Evolutionary conservation across 2,329 filamentous ascomycete species (phyloP).

Genomic region (Stachybotrys chlorohalonatus): DNA sequence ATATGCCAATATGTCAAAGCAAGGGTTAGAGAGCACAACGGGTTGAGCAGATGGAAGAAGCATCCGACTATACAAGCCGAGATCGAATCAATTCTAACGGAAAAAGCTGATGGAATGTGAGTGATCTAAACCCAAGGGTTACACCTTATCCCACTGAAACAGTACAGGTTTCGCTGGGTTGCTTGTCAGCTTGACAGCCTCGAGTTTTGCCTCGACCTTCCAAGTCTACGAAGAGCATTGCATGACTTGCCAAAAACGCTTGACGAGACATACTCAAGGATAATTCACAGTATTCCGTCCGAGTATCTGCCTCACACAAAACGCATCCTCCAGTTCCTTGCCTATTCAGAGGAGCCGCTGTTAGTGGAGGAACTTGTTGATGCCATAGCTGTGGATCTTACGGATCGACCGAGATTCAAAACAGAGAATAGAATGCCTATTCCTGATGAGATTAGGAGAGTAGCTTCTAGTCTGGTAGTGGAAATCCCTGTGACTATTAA

Average conservation of each 20-base stretch:
- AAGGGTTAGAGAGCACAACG: background rate
- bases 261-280: background rate
- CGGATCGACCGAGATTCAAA: background rate
- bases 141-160: background rate
- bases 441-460: background rate
- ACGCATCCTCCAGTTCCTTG: background rate
- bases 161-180: conserved; percentile 3
- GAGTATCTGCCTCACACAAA: background rate
- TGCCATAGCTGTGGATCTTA: background rate
- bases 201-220: background rate
- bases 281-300: background rate
- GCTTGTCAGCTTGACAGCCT: conserved; percentile 2
- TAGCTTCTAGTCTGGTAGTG: background rate
- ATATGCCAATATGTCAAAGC: background rate
- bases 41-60: background rate
- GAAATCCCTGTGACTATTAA: background rate
- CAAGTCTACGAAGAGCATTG: background rate
- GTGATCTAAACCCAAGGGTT: background rate
- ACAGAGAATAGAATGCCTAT: background rate
- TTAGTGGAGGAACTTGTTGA: background rate
- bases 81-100: background rate
- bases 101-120: background rate
- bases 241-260: background rate
- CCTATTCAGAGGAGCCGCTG: background rate
- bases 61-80: background rate